Conservation (phyloP, 2,329 filamentous ascomycete genomes). For the Talaromyces amestolkiae region DNA sequence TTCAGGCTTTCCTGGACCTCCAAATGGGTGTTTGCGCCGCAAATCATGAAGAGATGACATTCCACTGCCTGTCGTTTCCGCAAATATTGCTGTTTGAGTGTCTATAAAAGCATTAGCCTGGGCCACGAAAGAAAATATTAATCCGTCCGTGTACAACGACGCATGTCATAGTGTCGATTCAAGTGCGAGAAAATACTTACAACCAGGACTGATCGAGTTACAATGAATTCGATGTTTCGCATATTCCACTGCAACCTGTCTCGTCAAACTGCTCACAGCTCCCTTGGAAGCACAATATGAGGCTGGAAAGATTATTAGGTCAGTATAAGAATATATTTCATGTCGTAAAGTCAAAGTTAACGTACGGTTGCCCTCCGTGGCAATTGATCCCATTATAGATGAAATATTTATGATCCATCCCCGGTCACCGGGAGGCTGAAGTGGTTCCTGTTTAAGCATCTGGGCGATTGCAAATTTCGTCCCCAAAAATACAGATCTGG, state of each 20-base stretch:
- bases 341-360: too few relatives aligned
- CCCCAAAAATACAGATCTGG: constrained; percentile 37
- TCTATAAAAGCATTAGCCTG: not conserved
- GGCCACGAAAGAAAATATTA: not conserved
- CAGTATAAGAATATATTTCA: too few relatives aligned
- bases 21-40: not conserved
- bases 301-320: constrained; percentile 21
- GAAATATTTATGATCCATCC: constrained; percentile 54
- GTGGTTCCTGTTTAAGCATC: constrained; percentile 51
- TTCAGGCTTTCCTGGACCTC: constrained; percentile 7
- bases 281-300: constrained; percentile 50
- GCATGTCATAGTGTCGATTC: not conserved
- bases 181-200: constrained; percentile 22
- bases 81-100: constrained; percentile 13
- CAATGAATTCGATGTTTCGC: constrained; percentile 42
- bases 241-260: constrained; percentile 47
- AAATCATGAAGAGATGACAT: not conserved
- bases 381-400: constrained; percentile 46
- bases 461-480: constrained; percentile 42
- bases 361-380: constrained; percentile 24
- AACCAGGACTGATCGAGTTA: constrained; percentile 46
- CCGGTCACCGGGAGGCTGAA: constrained; percentile 37
- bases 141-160: too few relatives aligned
- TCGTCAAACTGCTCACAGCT: constrained; percentile 48
- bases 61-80: constrained; percentile 1